Evolutionary conservation across 2,329 filamentous ascomycete species (phyloP).

Genomic region (Paecilomyces fulvus): DNA sequence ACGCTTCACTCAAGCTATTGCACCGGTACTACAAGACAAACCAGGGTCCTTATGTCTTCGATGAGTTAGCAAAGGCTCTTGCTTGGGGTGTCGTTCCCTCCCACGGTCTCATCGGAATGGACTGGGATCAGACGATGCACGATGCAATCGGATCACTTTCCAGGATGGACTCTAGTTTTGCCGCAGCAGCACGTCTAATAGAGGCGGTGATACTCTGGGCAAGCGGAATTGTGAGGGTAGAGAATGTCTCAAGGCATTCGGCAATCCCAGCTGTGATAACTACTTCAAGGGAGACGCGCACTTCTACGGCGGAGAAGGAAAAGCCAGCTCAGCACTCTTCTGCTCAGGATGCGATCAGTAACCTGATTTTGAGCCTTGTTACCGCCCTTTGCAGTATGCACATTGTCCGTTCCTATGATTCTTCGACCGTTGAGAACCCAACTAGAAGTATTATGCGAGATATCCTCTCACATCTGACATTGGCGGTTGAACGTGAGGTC

Average conservation of each 20-base stretch:
- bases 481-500: constrained; percentile 16
- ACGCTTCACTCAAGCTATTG: constrained; percentile 23
- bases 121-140: constrained; percentile 28
- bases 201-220: constrained; percentile 26
- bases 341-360: constrained; percentile 29
- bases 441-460: constrained; percentile 17
- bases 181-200: constrained; percentile 22
- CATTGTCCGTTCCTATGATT: constrained; percentile 21
- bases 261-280: background rate
- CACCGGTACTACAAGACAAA: constrained; percentile 18
- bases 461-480: constrained; percentile 16
- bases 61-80: constrained; percentile 27
- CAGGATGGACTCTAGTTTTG: constrained; percentile 23
- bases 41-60: constrained; percentile 22
- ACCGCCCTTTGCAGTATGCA: constrained; percentile 30
- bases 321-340: constrained; percentile 16
- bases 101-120: constrained; percentile 34
- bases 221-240: constrained; percentile 8
- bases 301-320: constrained; percentile 7
- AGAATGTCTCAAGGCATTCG: background rate
- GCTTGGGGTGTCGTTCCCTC: constrained; percentile 22
- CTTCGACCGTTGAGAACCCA: constrained; percentile 5
- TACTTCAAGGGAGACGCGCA: constrained; percentile 10
- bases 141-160: constrained; percentile 29
- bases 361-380: constrained; percentile 26